A percentile compares a stretch with the other conserved stretches of the same genome.
phyloP scores from a whole-genome alignment of 805 yeast species.

The Jamesozyma lodderae region DNA sequence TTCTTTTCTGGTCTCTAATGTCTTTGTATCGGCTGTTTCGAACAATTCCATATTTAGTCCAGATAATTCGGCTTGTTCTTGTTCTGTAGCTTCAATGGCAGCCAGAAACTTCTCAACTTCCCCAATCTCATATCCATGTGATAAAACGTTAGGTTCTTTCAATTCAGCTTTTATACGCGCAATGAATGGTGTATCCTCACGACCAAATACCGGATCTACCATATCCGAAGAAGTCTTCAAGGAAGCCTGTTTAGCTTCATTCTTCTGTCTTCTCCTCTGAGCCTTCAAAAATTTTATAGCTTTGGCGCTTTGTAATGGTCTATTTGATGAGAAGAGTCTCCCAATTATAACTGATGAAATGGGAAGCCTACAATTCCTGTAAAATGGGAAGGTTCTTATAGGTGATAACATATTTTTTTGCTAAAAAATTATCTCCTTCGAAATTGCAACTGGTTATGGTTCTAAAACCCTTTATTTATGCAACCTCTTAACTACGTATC shows the following conservation, averaged over 20 bases:
- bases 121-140: constrained; percentile 46
- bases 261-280: constrained; percentile 28
- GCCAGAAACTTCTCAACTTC: constrained; percentile 70
- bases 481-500: too few species aligned
- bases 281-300: constrained; percentile 28
- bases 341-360: background rate
- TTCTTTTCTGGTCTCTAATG: constrained; percentile 52
- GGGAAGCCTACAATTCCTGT: background rate
- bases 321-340: constrained; percentile 9
- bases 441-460: too few species aligned
- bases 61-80: constrained; percentile 19
- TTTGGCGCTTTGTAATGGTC: constrained; percentile 15
- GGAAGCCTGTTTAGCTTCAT: constrained; percentile 28
- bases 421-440: background rate
- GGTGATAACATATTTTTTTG: background rate
- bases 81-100: constrained; percentile 37
- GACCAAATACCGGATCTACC: constrained; percentile 84
- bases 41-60: constrained; percentile 19
- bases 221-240: constrained; percentile 27
- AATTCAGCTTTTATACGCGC: constrained; percentile 57
- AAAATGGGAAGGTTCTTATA: background rate
- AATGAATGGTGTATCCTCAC: constrained; percentile 55
- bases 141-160: constrained; percentile 54
- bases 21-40: constrained; percentile 24
- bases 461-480: too few species aligned